A percentile compares a stretch with the other conserved stretches of the same genome.
These are phyloP conservation scores for Sporothrix variecibatus DNA, from an alignment of 2,329 filamentous ascomycete genomes.

Conservation along the genomic window DNA sequence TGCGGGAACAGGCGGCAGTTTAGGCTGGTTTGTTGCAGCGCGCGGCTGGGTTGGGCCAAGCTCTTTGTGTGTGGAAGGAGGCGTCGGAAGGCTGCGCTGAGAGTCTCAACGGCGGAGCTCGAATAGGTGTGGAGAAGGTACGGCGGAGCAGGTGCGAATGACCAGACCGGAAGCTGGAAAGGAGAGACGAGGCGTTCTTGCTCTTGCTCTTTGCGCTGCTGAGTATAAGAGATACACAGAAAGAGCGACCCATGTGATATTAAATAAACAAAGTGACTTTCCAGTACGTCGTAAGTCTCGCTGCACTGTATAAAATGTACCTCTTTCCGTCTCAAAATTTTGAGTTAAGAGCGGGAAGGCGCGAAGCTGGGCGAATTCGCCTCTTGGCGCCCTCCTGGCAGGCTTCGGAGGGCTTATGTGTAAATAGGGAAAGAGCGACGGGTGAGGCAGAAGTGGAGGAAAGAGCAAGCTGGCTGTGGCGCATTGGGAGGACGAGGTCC, in stretches of 20 bases:
- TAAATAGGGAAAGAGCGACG: neutral
- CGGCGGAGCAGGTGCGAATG: neutral
- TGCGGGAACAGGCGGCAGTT: neutral
- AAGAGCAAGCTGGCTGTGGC: neutral
- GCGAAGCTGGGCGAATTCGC: conserved; percentile 21
- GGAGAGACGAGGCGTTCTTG: neutral
- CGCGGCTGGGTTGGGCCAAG: neutral
- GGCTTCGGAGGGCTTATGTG: neutral
- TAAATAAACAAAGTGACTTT: neutral
- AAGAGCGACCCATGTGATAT: neutral
- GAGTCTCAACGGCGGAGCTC: neutral
- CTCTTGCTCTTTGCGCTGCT: neutral
- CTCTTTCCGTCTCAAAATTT: no score
- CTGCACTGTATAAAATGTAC: neutral
- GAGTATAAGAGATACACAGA: neutral
- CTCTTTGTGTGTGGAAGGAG: neutral
- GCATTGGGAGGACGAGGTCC: neutral
- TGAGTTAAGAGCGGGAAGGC: conserved; percentile 13
- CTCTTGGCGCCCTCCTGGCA: conserved; percentile 17
- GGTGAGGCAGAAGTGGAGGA: neutral
- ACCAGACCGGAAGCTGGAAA: neutral
- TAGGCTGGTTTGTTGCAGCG: neutral
- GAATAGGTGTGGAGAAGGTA: conserved; percentile 4
- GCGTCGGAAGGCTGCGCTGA: conserved; percentile 7
- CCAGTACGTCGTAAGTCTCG: neutral